Conservation (phyloP, 352 stramenopile genomes). For the Aphanomyces astaci region DNA sequence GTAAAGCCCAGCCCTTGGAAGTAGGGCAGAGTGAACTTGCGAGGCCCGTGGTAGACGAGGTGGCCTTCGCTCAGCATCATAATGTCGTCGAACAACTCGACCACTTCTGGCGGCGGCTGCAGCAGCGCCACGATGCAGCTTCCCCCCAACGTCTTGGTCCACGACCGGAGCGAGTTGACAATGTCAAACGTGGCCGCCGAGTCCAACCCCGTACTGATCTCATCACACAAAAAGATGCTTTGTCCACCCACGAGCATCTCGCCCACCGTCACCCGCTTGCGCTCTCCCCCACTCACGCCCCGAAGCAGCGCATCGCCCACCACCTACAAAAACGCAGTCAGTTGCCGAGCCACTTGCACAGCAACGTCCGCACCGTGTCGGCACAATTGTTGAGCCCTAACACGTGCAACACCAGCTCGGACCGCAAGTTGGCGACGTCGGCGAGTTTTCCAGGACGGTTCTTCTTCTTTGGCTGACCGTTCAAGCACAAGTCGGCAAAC, state of each 20-base stretch:
- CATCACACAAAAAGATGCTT: conserved; percentile 81
- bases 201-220: conserved; percentile 92
- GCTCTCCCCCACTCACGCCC: conserved; percentile 89
- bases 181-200: conserved; percentile 90
- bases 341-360: neutral
- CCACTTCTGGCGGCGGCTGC: conserved; percentile 49
- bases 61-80: conserved; percentile 43
- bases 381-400: conserved; percentile 82
- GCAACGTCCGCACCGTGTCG: conserved; percentile 52
- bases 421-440: conserved; percentile 54
- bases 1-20: conserved; percentile 42
- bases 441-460: conserved; percentile 53
- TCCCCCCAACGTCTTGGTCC: conserved; percentile 35
- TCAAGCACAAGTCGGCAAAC: conserved; percentile 88
- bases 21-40: conserved; percentile 48
- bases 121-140: conserved; percentile 40
- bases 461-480: conserved; percentile 37
- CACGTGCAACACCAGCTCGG: conserved; percentile 65
- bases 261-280: conserved; percentile 82
- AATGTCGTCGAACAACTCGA: conserved; percentile 44
- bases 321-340: conserved; percentile 27
- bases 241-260: conserved; percentile 83
- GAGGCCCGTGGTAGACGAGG: conserved; percentile 25
- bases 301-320: conserved; percentile 84
- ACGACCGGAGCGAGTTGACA: conserved; percentile 46